Evolutionary conservation across 2,329 filamentous ascomycete species (phyloP), one percentile per base, ranked within the genome.

Genomic region (Trichoderma hamatum): DNA sequence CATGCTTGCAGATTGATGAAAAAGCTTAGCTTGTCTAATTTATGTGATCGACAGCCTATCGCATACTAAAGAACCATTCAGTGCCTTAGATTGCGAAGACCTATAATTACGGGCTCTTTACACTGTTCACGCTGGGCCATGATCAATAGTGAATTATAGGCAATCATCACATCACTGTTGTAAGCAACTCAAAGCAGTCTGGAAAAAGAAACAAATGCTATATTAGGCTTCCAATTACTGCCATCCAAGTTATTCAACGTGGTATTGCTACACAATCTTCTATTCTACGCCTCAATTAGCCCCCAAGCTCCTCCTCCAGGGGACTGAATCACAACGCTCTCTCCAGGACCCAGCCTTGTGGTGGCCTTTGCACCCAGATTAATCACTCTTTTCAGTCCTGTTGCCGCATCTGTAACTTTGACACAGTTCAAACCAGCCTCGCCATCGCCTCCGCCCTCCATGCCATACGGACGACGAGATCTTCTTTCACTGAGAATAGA

Each of bases 401-500:
- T 73, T 67, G 61, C 68, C n/a, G 64, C 43, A 30, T 73, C 72
- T 28, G 55, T 68, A 5, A 73, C 60, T n/a, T 68, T 68, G 13
- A 73, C 70, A 34, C 59, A 70, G 71, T 94, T 94, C 68, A 90
- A 78, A 0, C 92, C 92, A 7, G 89, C 85, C 69, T 86, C 80
- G 0, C 89, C 92, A 56, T 92, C 88, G 10, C 86, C 87, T 1
- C 92, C 92, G 0, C 92, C 92, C 21, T 87, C 87, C 69, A 94
- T 83, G 0, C 92, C 92, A 68, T 93, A 94, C 0, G 93, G 93
- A 19, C 64, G 88, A 85, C 71, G 92, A 89, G 0, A 95, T 34
- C 93, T 82, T 21, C 93, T 79, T 78, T 97, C 93, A 6, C 89
- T 92, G 7, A 96, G 81, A 30, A 97, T 95, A 1, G 88, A 91